Evolutionary conservation across 1,139 yeast genomes (phyloP).

Genomic region (Zygosaccharomyces pseudobailii): DNA sequence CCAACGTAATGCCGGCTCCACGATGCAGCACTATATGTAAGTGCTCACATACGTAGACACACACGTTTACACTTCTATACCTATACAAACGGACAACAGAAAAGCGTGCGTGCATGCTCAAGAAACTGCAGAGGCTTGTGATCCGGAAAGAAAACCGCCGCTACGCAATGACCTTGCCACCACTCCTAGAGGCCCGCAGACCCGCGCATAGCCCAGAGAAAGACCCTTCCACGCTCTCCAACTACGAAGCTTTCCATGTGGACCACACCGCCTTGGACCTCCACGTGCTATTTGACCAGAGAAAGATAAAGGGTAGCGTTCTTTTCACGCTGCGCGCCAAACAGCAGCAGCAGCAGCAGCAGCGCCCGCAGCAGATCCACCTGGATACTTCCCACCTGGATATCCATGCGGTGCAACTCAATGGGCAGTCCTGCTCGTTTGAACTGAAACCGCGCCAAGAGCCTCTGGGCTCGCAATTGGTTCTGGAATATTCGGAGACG

Average conservation of each 20-base stretch:
- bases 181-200: conserved; percentile 17
- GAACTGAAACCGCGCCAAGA: conserved; percentile 47
- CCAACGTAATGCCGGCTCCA: background rate
- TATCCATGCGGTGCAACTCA: conserved; percentile 44
- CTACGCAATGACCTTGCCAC: conserved; percentile 16
- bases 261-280: conserved; percentile 49
- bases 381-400: conserved; percentile 68
- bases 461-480: conserved; percentile 64
- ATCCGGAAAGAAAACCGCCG: background rate
- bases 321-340: conserved; percentile 40
- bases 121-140: background rate
- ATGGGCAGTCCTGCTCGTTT: conserved; percentile 39
- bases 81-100: background rate
- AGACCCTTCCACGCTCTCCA: conserved; percentile 76
- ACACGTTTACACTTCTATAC: background rate
- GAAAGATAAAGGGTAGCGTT: conserved; percentile 55
- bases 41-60: background rate
- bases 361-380: conserved; percentile 37
- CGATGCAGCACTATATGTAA: background rate
- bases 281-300: conserved; percentile 51
- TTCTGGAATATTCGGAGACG: conserved; percentile 32
- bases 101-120: background rate
- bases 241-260: conserved; percentile 52
- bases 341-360: background rate
- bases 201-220: conserved; percentile 51